These are phyloP conservation scores for Rhodomyrtus psidioides DNA, from an alignment of 441 rosid genomes.

Conservation along the genomic window DNA sequence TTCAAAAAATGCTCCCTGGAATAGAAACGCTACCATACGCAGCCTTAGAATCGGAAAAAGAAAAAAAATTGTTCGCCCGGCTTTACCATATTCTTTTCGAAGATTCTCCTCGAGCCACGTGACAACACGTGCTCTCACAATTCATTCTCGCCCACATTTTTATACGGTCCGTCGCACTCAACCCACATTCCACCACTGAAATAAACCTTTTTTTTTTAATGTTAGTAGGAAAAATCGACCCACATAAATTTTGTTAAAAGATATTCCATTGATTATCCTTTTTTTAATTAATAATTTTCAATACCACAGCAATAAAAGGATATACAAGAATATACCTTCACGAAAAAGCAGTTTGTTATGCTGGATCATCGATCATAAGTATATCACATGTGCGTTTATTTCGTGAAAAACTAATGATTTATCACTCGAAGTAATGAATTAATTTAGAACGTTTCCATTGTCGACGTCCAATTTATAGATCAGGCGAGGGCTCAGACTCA, in stretches of 20 bases:
- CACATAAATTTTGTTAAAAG: not conserved
- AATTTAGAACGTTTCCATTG: not conserved
- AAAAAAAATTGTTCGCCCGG: not conserved
- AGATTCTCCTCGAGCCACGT: not conserved
- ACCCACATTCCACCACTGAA: not conserved
- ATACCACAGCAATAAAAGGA: not conserved
- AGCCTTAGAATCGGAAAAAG: too few species aligned
- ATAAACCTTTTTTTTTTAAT: not conserved
- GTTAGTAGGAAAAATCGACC: not conserved
- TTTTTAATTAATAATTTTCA: not conserved
- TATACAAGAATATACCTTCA: not conserved
- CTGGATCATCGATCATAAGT: not conserved
- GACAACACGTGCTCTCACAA: not conserved
- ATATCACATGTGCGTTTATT: too few species aligned
- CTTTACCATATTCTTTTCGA: not conserved
- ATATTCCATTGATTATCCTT: not conserved
- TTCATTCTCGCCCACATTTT: not conserved
- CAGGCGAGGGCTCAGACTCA: too few species aligned
- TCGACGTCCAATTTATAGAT: not conserved
- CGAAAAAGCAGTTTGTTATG: too few species aligned
- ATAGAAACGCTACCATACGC: too few species aligned
- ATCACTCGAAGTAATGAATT: not conserved
- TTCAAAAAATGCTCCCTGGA: too few species aligned
- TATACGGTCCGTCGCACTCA: not conserved
- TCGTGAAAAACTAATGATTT: too few species aligned